Conservation (phyloP, 306 rosid species). For the Gastrolobium villosum region DNA sequence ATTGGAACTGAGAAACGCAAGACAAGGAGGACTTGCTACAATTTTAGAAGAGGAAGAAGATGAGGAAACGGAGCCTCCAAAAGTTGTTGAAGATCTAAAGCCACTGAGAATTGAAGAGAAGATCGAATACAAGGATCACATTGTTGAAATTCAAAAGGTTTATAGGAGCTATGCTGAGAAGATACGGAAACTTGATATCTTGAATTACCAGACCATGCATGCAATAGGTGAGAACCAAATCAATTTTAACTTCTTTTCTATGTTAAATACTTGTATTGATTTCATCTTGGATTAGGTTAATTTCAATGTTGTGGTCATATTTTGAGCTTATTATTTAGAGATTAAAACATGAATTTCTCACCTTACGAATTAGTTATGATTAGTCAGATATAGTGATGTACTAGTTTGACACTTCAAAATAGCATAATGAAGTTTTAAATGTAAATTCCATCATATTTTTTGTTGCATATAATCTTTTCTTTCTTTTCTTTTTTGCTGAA, state of each 20-base stretch:
- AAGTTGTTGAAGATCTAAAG: constrained; percentile 52
- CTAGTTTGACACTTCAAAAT: not conserved
- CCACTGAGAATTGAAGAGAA: constrained; percentile 66
- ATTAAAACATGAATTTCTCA: not conserved
- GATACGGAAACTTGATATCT: constrained; percentile 72
- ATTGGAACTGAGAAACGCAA: constrained; percentile 64
- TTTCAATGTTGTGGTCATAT: not conserved
- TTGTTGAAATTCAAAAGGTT: constrained; percentile 68
- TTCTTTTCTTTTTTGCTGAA: not conserved
- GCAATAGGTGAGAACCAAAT: constrained; percentile 64
- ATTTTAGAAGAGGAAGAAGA: constrained; percentile 75
- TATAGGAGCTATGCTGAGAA: constrained; percentile 66
- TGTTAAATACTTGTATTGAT: not conserved
- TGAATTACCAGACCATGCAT: constrained; percentile 83
- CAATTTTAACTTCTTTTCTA: not conserved
- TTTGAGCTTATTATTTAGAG: not conserved
- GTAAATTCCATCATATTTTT: not conserved
- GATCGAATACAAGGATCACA: constrained; percentile 61
- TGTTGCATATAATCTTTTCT: not conserved
- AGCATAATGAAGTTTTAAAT: not conserved
- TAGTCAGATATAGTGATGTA: no score
- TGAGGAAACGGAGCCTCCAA: constrained; percentile 51
- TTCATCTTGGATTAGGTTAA: not conserved
- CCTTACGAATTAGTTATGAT: not conserved
- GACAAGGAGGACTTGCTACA: constrained; percentile 78